These are phyloP conservation scores for Clarireedia monteithiana DNA, from an alignment of 2,329 filamentous ascomycete species.

Conservation along the genomic window DNA sequence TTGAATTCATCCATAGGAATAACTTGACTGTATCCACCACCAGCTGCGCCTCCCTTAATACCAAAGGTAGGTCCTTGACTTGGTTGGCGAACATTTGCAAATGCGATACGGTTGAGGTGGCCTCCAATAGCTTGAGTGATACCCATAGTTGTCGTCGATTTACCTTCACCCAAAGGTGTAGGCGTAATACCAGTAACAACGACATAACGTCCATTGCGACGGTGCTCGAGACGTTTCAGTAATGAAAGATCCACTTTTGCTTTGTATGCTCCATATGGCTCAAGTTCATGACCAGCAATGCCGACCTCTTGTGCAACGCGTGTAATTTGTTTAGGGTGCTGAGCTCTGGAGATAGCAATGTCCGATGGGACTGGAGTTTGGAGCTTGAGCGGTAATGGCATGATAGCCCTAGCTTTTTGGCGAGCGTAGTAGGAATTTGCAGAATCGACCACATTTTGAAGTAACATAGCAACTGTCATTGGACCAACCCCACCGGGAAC, in stretches of 20 bases:
- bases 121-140: slow-evolving; percentile 87
- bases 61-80: slow-evolving; percentile 97
- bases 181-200: slow-evolving; percentile 94
- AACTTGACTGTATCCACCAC: slow-evolving; percentile 96
- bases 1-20: slow-evolving; percentile 99
- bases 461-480: slow-evolving; percentile 97
- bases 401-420: slow-evolving; percentile 71
- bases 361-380: slow-evolving; percentile 84
- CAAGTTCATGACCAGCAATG: slow-evolving; percentile 80
- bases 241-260: slow-evolving; percentile 85
- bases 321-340: slow-evolving; percentile 88
- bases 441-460: slow-evolving; percentile 90
- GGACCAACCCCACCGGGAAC: slow-evolving; percentile 95
- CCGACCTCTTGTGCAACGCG: slow-evolving; percentile 79
- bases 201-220: slow-evolving; percentile 82
- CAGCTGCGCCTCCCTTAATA: slow-evolving; percentile 96
- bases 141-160: slow-evolving; percentile 96
- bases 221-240: slow-evolving; percentile 77
- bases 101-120: slow-evolving; percentile 78
- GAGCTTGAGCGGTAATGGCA: slow-evolving; percentile 76
- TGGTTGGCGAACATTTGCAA: slow-evolving; percentile 94
- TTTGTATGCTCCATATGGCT: slow-evolving; percentile 92
- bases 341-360: slow-evolving; percentile 82
- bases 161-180: slow-evolving; percentile 92
- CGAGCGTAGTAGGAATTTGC: slow-evolving; percentile 74